Evolutionary conservation across 2,329 filamentous ascomycete species (phyloP), one percentile per base, ranked within the genome.

Genomic region (Nectriaceae sp.): DNA sequence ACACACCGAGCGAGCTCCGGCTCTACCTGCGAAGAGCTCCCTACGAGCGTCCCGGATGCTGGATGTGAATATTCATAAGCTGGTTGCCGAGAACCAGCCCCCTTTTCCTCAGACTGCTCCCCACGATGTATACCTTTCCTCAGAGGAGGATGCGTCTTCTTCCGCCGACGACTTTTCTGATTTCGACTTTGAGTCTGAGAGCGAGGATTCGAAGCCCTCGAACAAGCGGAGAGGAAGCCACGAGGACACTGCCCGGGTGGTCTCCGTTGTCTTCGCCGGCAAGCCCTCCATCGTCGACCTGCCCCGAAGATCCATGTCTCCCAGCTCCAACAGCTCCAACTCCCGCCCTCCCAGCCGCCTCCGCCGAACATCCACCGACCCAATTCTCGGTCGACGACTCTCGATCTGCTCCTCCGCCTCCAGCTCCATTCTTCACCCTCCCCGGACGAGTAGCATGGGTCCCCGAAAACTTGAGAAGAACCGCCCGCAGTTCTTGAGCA

Each of bases 81-180:
- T 67, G 35, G 47, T 58, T 21, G 33, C 51, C 20, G 60, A 67
- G 24, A 61, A 65, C 29, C 66, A 65, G 16, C 60, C 64, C 20
- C 62, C 67, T 35, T 60, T 70, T 40, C 60, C 69, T 13, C 68
- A 74, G 40, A 68, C 72, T 19, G 70, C 74, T 2, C 78, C 81
- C 5, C 82, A 84, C 63, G 78, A 83, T 47, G 61, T 81, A 49
- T 87, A 87, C 64, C 76, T 87, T 21, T 85, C 82, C 2, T 85
- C 82, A 0, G 83, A 87, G 56, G 83, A 87, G 62, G 83, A 85
- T 54, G 81, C 76, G 22, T 85, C 83, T 2, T 83, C 83, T 2
- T 81, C 79, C 16, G 78, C 79, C 39, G 82, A 83, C 65, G 77
- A 82, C 65, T 78, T 78, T 53, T 84, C 80, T 46, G 78, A 82